Evolutionary conservation across 1,284 basidiomycete species (phyloP), one percentile per base, ranked within the genome.

Genomic region (Singerocomus inundabilis): DNA sequence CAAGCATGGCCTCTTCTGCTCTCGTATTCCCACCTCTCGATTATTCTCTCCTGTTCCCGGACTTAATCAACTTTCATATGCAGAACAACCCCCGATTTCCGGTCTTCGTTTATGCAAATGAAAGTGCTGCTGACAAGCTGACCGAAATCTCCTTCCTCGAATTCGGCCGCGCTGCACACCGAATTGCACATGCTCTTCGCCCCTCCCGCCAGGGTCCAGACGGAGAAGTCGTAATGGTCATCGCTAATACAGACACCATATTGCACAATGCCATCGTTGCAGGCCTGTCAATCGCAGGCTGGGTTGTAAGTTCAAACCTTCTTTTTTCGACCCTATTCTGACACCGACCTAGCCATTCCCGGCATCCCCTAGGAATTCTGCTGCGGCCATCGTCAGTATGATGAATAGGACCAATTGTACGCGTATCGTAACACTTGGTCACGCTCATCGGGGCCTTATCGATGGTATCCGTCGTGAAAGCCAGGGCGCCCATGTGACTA

Each of bases 121-220:
- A 46, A 1, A 5, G 24, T 0, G 6, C 25, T 30, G 18, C 36
- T 7, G 1, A 16, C 10, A 25, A 18, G 24, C 21, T n/a, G n/a
- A 41, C 37, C 2, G 16, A 56, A 2, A 44, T 53, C 31, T 31
- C 48, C 3, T 56, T 53, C 48, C 36, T 51, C 4, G 52, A 53
- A 26, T 55, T 54, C 5, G 48, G 48, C 40, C 52, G 54, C 11
- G 53, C 48, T 4, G 33, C 49, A 16, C 52, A 56, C 16, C 41
- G 48, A 7, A 25, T 54, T 5, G 38, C 54, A 8, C 49, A 45
- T 5, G 41, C 34, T 29, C 9, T 52, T 16, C 48, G 48, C 37
- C 48, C 52, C 4, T 25, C 26, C 5, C 37, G 52, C 15, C 37
- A 18, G 5, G 41, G 52, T 5, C 3, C 29, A 7, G 53, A 55